phyloP scores from a whole-genome alignment of 2,329 filamentous ascomycete genomes.

The Paecilomyces formosus region DNA sequence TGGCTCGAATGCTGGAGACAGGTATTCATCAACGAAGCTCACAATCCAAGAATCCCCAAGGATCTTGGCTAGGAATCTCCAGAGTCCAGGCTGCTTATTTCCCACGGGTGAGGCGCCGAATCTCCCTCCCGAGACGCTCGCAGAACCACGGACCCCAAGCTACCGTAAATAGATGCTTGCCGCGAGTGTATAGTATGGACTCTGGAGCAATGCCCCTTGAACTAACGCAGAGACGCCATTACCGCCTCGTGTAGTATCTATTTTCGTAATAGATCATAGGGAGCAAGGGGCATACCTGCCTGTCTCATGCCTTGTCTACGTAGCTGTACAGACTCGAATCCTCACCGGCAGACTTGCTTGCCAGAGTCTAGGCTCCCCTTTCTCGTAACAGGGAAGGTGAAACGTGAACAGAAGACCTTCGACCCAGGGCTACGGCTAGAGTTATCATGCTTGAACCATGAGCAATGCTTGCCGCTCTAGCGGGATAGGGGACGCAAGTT shows the following conservation, averaged over 20 bases:
- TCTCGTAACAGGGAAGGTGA: neutral
- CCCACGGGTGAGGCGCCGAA: neutral
- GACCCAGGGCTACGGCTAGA: no score
- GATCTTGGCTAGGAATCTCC: neutral
- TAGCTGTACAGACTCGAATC: neutral
- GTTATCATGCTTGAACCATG: no score
- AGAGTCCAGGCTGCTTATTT: neutral
- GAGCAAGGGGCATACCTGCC: neutral
- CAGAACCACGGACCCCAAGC: neutral
- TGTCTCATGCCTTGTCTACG: neutral
- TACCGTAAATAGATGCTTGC: neutral
- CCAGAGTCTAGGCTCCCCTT: neutral
- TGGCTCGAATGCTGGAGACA: neutral
- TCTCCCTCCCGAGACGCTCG: neutral
- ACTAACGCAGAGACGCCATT: neutral
- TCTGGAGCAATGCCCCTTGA: neutral
- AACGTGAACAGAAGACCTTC: no score
- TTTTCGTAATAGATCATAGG: neutral
- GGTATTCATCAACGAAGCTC: neutral
- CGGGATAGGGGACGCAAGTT: no score
- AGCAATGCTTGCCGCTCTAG: no score
- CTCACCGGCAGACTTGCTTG: neutral
- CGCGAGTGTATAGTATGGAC: neutral
- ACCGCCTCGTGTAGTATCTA: neutral
- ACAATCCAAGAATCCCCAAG: neutral